A percentile compares a stretch with the other conserved stretches of the same genome.
Conservation (phyloP, 768 basidiomycete species). For the Phlebiopsis flavidoalba region DNA sequence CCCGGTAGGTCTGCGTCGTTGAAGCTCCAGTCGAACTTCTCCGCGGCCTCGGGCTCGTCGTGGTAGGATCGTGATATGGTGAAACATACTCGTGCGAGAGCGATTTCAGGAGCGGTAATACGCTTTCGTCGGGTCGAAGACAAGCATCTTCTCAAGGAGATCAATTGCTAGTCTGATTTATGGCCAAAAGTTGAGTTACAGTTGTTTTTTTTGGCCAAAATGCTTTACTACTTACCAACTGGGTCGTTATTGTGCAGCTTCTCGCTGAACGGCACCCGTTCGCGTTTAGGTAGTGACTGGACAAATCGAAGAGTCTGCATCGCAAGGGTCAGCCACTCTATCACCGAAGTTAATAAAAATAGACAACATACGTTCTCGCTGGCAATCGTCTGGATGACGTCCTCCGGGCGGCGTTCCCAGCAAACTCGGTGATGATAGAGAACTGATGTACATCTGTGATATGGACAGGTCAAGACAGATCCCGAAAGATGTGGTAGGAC, state of each 20-base stretch:
- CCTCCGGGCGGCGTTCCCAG: conserved; percentile 98
- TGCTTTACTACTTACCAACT: conserved; percentile 50
- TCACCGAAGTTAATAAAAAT: background rate
- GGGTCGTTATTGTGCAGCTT: conserved; percentile 88
- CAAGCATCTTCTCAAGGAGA: conserved; percentile 97
- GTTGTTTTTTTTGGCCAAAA: background rate
- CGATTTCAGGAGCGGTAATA: conserved; percentile 89
- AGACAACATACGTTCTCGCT: conserved; percentile 81
- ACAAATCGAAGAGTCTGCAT: conserved; percentile 93
- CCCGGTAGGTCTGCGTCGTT: conserved; percentile 98
- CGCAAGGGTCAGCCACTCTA: background rate
- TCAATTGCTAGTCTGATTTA: conserved; percentile 87
- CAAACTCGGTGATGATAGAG: conserved; percentile 97
- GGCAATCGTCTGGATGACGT: conserved; percentile 98
- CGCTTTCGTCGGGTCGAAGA: conserved; percentile 97
- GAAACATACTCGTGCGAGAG: conserved; percentile 91
- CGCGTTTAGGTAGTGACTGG: conserved; percentile 94
- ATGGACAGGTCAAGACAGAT: background rate
- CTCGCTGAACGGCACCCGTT: conserved; percentile 91
- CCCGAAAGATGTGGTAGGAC: background rate
- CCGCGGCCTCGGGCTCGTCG: conserved; percentile 92
- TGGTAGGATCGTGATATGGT: conserved; percentile 96
- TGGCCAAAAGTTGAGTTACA: background rate
- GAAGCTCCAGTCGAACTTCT: conserved; percentile 99
- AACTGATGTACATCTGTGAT: conserved; percentile 96